phyloP scores from a whole-genome alignment of 2,329 filamentous ascomycete species.

The Aspergillus glaucus region DNA sequence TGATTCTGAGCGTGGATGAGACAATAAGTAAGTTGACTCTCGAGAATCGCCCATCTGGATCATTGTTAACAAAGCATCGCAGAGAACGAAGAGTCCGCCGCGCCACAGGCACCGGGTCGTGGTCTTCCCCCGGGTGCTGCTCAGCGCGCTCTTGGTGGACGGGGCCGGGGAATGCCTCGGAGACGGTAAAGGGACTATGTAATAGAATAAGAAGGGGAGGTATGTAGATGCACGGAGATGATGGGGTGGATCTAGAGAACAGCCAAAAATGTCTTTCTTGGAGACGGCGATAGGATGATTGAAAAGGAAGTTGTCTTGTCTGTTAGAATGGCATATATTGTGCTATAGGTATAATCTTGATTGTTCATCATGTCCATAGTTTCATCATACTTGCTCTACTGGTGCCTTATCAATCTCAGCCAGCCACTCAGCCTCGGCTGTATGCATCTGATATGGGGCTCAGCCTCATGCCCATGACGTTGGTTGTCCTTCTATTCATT shows the following conservation, averaged over 20 bases:
- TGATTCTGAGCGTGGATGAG: slow-evolving; percentile 95
- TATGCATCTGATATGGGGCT: too few relatives aligned
- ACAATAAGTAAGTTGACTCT: slow-evolving; percentile 64
- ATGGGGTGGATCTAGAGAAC: background rate
- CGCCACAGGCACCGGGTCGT: slow-evolving; percentile 72
- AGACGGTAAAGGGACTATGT: slow-evolving; percentile 12
- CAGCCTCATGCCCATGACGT: too few relatives aligned
- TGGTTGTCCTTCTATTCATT: too few relatives aligned
- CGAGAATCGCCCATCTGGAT: background rate
- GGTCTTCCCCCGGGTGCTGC: slow-evolving; percentile 74
- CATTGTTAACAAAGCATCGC: slow-evolving; percentile 17
- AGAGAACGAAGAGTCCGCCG: slow-evolving; percentile 85
- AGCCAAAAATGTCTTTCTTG: background rate
- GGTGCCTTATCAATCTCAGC: too few relatives aligned
- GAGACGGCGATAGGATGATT: background rate
- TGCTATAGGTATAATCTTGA: background rate
- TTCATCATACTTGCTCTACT: too few relatives aligned
- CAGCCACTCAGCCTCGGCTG: too few relatives aligned
- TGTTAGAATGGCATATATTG: background rate
- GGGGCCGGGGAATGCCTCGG: slow-evolving; percentile 79
- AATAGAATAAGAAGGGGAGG: background rate
- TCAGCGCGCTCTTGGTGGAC: slow-evolving; percentile 79
- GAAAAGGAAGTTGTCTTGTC: background rate
- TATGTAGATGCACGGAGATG: too few relatives aligned
- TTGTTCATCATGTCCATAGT: background rate